Evolutionary conservation across 2,329 filamentous ascomycete species (phyloP).

Genomic region (Colletotrichum ledebouriae): DNA sequence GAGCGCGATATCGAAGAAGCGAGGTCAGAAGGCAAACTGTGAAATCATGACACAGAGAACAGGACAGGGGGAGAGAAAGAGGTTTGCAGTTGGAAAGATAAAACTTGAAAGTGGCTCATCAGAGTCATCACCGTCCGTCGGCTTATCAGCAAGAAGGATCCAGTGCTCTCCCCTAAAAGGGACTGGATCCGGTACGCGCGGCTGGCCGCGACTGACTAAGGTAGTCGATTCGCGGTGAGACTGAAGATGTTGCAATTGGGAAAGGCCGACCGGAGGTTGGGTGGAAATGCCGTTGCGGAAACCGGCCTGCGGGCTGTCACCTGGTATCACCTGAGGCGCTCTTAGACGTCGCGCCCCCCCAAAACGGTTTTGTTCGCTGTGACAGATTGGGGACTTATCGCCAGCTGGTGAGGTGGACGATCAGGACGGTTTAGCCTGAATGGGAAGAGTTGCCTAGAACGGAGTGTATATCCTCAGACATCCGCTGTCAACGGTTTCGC

Average conservation of each 20-base stretch:
- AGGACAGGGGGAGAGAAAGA: background rate
- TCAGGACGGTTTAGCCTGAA: background rate
- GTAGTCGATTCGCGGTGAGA: slow-evolving; percentile 33
- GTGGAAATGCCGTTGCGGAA: slow-evolving; percentile 4
- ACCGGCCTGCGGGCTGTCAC: slow-evolving; percentile 18
- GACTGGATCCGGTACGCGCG: slow-evolving; percentile 14
- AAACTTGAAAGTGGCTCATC: background rate
- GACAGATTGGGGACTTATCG: slow-evolving; percentile 5
- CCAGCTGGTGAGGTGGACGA: background rate
- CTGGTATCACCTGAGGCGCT: slow-evolving; percentile 11
- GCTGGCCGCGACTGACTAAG: slow-evolving; percentile 20
- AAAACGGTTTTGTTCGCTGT: background rate
- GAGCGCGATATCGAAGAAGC: background rate
- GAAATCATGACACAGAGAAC: background rate
- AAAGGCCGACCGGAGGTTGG: slow-evolving; percentile 19
- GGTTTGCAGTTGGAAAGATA: background rate
- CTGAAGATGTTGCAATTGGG: slow-evolving; percentile 32
- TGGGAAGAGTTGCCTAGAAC: background rate
- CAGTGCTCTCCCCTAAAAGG: background rate
- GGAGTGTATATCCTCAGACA: background rate
- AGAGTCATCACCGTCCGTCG: background rate
- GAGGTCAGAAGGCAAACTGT: background rate
- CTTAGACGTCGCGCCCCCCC: background rate
- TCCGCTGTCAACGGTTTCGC: background rate
- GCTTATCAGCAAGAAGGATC: slow-evolving; percentile 32